Conservation (phyloP, 2,329 filamentous ascomycete species). For the Ceratocystiopsis minuta region DNA sequence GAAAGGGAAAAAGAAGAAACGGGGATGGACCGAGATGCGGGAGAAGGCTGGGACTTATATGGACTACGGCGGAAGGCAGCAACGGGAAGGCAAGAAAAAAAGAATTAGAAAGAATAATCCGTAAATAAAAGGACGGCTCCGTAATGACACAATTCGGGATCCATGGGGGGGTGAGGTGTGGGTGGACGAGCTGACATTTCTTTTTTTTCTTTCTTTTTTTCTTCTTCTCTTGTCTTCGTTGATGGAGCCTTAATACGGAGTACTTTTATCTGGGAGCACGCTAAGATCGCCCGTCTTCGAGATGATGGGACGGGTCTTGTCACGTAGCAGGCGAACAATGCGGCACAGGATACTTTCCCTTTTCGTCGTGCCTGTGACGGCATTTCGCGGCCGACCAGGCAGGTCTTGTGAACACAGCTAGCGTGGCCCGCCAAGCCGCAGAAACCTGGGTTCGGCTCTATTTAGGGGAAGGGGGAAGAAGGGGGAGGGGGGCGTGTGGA, state of each 20-base stretch:
- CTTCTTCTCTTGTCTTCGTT: no score
- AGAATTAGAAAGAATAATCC: background rate
- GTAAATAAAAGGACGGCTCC: no score
- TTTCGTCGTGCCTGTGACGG: no score
- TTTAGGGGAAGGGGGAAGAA: background rate
- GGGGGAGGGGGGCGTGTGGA: conserved; percentile 1
- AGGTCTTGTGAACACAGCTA: conserved; percentile 6
- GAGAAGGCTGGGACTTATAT: conserved; percentile 6
- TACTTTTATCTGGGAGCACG: background rate
- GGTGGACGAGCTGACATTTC: conserved; percentile 1
- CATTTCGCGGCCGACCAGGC: no score
- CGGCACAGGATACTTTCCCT: background rate
- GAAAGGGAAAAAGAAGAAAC: background rate
- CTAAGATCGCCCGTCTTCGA: conserved; percentile 9
- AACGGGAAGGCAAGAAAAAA: conserved; percentile 1
- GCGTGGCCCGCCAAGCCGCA: background rate
- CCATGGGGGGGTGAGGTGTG: no score
- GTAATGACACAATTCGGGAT: no score
- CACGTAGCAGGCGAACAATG: background rate
- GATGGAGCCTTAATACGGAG: background rate
- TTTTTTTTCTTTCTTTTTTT: conserved; percentile 1
- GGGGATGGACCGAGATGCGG: background rate
- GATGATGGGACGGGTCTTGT: conserved; percentile 6
- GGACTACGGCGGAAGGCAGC: background rate
- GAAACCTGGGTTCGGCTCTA: conserved; percentile 1